Conservation (phyloP, 257 asterid species). For the Nicotiana attenuata region DNA sequence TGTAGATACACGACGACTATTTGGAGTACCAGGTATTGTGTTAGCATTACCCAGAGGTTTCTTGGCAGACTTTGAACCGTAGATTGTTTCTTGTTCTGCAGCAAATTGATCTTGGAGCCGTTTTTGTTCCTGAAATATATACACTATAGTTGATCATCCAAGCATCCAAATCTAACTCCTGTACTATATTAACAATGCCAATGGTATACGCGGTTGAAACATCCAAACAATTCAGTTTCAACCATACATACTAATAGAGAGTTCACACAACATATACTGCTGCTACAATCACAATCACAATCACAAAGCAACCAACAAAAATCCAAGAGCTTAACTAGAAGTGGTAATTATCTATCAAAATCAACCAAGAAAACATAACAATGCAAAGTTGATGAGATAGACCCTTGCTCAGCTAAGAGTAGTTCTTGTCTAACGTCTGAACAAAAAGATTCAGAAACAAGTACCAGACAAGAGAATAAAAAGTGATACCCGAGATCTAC, state of each 20-base stretch:
- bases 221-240: neutral
- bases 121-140: slow-evolving; percentile 56
- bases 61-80: slow-evolving; percentile 52
- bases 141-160: neutral
- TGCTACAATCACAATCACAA: neutral
- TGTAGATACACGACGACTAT: slow-evolving; percentile 44
- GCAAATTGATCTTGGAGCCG: slow-evolving; percentile 66
- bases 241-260: neutral
- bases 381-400: neutral
- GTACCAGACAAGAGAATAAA: neutral
- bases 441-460: neutral
- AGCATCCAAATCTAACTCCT: neutral
- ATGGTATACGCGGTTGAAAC: neutral
- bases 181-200: neutral
- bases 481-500: slow-evolving; percentile 55
- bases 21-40: slow-evolving; percentile 49
- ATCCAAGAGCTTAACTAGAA: neutral
- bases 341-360: neutral
- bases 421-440: neutral
- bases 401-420: neutral
- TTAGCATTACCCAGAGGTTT: slow-evolving; percentile 55
- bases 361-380: neutral
- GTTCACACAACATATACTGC: neutral
- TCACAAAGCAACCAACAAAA: neutral
- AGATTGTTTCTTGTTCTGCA: slow-evolving; percentile 55